phyloP scores from a whole-genome alignment of 2,329 filamentous ascomycete genomes.

The Aspergillus arachidicola region DNA sequence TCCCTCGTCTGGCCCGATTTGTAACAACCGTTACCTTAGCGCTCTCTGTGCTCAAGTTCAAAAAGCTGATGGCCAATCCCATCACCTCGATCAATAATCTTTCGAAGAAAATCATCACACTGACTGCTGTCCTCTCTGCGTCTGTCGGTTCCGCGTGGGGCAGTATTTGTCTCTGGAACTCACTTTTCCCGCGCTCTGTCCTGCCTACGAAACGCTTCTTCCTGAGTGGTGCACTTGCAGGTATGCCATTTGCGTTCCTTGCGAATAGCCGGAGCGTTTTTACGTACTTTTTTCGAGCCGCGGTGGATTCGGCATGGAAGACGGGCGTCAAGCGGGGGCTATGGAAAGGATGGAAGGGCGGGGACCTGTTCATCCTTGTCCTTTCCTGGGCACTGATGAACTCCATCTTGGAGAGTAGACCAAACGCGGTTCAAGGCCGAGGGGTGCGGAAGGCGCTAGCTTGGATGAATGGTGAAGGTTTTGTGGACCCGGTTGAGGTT shows the following conservation, averaged over 20 bases:
- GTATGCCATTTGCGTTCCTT: constrained; percentile 76
- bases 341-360: constrained; percentile 81
- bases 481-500: constrained; percentile 65
- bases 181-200: constrained; percentile 70
- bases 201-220: constrained; percentile 87
- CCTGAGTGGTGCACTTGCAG: constrained; percentile 81
- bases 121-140: constrained; percentile 76
- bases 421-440: constrained; percentile 66
- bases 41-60: constrained; percentile 70
- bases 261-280: constrained; percentile 63
- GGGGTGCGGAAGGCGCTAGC: constrained; percentile 72
- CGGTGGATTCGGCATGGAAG: constrained; percentile 85
- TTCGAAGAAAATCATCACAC: constrained; percentile 69
- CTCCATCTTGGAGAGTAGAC: constrained; percentile 73
- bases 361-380: constrained; percentile 84
- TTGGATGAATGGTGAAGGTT: constrained; percentile 75
- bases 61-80: constrained; percentile 69
- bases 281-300: constrained; percentile 75
- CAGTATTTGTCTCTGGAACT: constrained; percentile 85
- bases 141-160: constrained; percentile 88
- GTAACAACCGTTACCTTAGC: constrained; percentile 66
- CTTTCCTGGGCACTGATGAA: constrained; percentile 76
- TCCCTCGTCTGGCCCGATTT: constrained; percentile 76
- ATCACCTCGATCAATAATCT: constrained; percentile 67
- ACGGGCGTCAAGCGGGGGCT: constrained; percentile 87